A percentile compares a stretch with the other conserved stretches of the same genome.
Evolutionary conservation across 148 eudicot species (phyloP).

Genomic region (Spergularia bocconei): DNA sequence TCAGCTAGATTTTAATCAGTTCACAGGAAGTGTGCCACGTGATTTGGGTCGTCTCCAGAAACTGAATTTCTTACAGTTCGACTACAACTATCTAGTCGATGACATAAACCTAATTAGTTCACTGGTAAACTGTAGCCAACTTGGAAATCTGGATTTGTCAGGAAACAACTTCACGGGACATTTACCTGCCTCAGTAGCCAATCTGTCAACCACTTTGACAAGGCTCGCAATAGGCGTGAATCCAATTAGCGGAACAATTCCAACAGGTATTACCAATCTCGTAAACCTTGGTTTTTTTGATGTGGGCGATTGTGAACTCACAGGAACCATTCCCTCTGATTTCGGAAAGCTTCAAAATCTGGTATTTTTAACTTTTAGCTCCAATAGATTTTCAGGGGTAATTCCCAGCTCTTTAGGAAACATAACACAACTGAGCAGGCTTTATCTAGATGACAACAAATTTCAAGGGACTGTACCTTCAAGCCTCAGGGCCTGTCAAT

Average conservation of each 20-base stretch:
- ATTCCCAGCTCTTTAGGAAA: constrained; percentile 13
- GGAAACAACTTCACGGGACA: constrained; percentile 14
- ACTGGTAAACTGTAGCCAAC: constrained; percentile 19
- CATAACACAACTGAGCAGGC: background rate
- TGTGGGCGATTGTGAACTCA: background rate
- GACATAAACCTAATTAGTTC: constrained; percentile 11
- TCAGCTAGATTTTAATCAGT: background rate
- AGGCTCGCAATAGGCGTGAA: background rate
- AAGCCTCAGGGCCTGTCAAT: background rate
- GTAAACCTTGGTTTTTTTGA: background rate
- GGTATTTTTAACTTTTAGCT: background rate
- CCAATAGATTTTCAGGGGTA: constrained; percentile 12
- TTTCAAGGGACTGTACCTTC: constrained; percentile 15
- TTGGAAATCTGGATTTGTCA: background rate
- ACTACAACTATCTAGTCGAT: background rate
- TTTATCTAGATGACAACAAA: background rate
- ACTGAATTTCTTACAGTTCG: background rate
- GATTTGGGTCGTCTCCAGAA: constrained; percentile 2
- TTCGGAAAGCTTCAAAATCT: constrained; percentile 17
- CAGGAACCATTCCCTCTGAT: constrained; percentile 9
- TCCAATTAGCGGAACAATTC: constrained; percentile 13
- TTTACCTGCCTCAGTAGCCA: constrained; percentile 13
- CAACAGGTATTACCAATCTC: constrained; percentile 5
- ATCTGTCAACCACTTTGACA: constrained; percentile 13
- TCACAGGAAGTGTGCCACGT: constrained; percentile 16